Evolutionary conservation across 805 yeast genomes (phyloP), one percentile per base, ranked within the genome.

Genomic region (Candida boidinii): DNA sequence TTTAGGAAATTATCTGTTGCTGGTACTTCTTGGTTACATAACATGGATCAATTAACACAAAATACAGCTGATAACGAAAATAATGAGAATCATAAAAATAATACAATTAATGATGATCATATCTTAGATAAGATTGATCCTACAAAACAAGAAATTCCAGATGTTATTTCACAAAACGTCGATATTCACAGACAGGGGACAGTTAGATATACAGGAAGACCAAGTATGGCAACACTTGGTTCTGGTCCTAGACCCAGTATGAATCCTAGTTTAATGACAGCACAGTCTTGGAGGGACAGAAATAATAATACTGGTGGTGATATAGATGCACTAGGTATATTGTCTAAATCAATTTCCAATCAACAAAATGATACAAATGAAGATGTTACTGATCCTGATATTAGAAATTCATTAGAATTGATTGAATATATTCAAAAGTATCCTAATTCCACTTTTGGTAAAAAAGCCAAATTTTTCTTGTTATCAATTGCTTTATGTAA

Each of bases 21-120:
- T 33, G 99, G 99, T 2, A 68, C 79, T 3, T 76, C 94, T 5
- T 92, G 96, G 96, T 49, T 76, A 8, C 98, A 92, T 55, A 87
- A 80, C 39, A 54, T 75, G 18, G 86, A 76, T 44, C 51, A 66
- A 31, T 43, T 63, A 12, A 50, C 43, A 4, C n/a, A n/a, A n/a
- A 51, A 46, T 8, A 40, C 49, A 13, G 59, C 39, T 7, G 34
- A 41, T 15, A 41, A 34, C 6, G 48, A 39, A 2, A 41, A 33
- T 6, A 31, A 20, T 15, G 43, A 33, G 10, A 29, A 7, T 16
- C 12, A 20, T 24, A 13, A 13, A 13, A 19, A 18, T 12, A 4
- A 12, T 5, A 12, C 19, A 6, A 14, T 5, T 16, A 8, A 31
- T n/a, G 30, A 28, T 12, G 20, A 21, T 20, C 16, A 22, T 24